Evolutionary conservation across 768 basidiomycete species (phyloP).

Genomic region (Amanita rimosa): DNA sequence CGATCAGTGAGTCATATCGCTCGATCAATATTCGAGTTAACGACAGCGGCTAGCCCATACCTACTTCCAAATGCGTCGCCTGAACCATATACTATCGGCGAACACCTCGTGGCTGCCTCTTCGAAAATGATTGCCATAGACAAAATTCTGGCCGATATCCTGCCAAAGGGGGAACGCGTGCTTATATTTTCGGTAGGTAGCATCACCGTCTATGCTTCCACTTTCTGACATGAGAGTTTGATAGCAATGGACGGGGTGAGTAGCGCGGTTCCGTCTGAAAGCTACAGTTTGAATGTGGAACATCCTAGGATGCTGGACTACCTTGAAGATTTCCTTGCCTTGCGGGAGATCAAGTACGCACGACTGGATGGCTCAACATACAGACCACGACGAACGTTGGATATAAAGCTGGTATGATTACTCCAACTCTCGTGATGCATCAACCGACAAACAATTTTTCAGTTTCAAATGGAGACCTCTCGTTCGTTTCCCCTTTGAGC

Average conservation of each 20-base stretch:
- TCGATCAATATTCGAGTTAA: neutral
- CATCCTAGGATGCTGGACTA: slow-evolving; percentile 49
- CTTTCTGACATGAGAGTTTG: neutral
- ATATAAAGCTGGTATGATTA: slow-evolving; percentile 40
- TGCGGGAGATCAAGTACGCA: slow-evolving; percentile 48
- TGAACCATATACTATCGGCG: slow-evolving; percentile 36
- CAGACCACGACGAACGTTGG: slow-evolving; percentile 42
- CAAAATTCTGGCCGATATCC: slow-evolving; percentile 42
- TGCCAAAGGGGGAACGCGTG: slow-evolving; percentile 51
- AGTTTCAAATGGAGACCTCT: slow-evolving; percentile 51
- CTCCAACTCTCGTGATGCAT: neutral
- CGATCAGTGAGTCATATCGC: slow-evolving; percentile 39
- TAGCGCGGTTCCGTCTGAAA: neutral
- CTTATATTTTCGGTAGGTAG: slow-evolving; percentile 54
- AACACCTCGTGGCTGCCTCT: slow-evolving; percentile 44
- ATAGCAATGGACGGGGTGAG: slow-evolving; percentile 42
- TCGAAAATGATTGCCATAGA: slow-evolving; percentile 47
- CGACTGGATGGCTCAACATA: slow-evolving; percentile 46
- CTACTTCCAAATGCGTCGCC: slow-evolving; percentile 38
- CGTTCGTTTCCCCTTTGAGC: slow-evolving; percentile 23
- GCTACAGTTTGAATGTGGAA: too few relatives aligned
- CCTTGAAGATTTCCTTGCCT: slow-evolving; percentile 54
- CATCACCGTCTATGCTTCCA: neutral
- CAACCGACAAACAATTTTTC: neutral
- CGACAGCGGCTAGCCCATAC: slow-evolving; percentile 31